These are phyloP conservation scores for Quercus suber DNA, from an alignment of 306 rosid genomes.

Conservation along the genomic window DNA sequence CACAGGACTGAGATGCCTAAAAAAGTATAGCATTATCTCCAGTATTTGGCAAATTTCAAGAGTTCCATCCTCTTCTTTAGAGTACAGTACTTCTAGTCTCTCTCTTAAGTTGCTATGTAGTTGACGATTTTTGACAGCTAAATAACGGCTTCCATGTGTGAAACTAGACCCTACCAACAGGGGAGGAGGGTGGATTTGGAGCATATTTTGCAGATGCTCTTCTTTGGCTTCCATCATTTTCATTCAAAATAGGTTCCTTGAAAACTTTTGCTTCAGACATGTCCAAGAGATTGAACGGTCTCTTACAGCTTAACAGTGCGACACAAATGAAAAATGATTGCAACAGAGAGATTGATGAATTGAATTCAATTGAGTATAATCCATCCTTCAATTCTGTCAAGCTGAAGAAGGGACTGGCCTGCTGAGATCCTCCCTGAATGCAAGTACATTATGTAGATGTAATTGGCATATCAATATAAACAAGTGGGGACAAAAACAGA, in stretches of 20 bases:
- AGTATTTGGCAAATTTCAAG: background rate
- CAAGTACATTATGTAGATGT: constrained; percentile 13
- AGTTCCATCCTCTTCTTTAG: background rate
- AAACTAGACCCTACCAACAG: constrained; percentile 76
- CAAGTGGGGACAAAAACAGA: background rate
- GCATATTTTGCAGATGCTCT: constrained; percentile 50
- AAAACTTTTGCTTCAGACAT: constrained; percentile 30
- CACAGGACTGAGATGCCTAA: background rate
- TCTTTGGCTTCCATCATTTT: constrained; percentile 22
- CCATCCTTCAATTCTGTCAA: constrained; percentile 72
- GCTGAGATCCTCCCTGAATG: constrained; percentile 60
- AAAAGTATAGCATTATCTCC: background rate
- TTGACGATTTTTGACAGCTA: constrained; percentile 28
- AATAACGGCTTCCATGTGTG: constrained; percentile 13
- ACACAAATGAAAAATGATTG: constrained; percentile 86
- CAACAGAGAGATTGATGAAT: constrained; percentile 60
- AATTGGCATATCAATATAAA: background rate
- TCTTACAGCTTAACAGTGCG: constrained; percentile 46
- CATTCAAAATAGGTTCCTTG: constrained; percentile 28
- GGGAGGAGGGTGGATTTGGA: constrained; percentile 82
- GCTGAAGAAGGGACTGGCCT: constrained; percentile 51
- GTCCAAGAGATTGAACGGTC: constrained; percentile 31
- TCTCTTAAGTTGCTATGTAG: background rate
- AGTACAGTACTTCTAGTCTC: background rate
- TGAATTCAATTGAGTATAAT: constrained; percentile 60